Evolutionary conservation across 331 rosid genomes (phyloP).

Genomic region (Stylosanthes scabra): DNA sequence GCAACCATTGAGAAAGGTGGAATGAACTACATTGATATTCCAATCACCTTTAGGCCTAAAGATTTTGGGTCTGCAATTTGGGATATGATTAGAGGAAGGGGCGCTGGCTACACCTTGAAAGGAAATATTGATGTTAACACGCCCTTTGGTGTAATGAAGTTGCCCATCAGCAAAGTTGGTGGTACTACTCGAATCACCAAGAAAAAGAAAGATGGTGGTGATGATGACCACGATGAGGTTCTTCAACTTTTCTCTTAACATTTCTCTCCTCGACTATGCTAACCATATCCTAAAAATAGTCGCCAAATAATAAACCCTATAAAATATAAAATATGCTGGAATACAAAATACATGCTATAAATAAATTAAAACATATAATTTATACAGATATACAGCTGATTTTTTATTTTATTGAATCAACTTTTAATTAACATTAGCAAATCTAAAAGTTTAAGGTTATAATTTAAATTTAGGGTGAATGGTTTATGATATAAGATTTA

Average conservation of each 20-base stretch:
- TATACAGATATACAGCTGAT: no score
- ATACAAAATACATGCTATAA: no score
- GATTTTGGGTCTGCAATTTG: conserved; percentile 91
- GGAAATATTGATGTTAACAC: conserved; percentile 78
- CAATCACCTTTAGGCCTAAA: conserved; percentile 82
- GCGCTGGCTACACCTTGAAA: conserved; percentile 72
- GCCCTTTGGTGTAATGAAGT: conserved; percentile 84
- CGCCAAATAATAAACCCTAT: no score
- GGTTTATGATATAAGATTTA: no score
- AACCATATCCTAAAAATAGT: no score
- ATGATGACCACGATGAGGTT: conserved; percentile 63
- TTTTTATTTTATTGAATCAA: no score
- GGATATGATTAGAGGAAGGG: conserved; percentile 88
- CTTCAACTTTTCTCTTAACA: conserved; percentile 10
- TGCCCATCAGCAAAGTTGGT: conserved; percentile 77
- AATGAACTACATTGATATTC: conserved; percentile 58
- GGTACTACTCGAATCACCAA: conserved; percentile 84
- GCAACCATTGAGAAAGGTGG: conserved; percentile 64
- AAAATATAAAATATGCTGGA: no score
- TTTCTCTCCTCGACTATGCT: no score
- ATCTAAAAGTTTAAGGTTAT: no score
- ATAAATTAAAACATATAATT: no score
- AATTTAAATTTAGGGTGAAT: no score
- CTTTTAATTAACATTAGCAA: no score
- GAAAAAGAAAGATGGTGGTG: conserved; percentile 64